Percentiles rank a stretch among this genome's conserved stretches.
phyloP scores from a whole-genome alignment of 495 filamentous ascomycete genomes.

The Apiosordaria backusii region DNA sequence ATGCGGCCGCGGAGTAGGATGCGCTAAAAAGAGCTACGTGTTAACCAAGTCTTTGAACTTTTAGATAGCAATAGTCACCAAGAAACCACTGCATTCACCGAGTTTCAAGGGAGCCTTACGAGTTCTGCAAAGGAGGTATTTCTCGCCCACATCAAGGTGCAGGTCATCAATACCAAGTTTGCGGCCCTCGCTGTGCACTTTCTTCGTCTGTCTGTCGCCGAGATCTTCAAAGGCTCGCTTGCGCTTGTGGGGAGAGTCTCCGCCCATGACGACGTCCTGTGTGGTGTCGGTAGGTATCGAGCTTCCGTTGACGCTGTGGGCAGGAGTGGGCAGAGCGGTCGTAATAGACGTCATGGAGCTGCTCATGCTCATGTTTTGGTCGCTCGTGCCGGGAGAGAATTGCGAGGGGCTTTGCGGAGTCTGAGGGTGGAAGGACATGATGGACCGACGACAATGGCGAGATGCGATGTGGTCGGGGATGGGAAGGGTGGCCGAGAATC shows the following conservation, averaged over 20 bases:
- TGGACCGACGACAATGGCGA: conserved; percentile 28
- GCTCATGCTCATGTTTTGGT: conserved; percentile 43
- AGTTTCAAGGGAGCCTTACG: conserved; percentile 49
- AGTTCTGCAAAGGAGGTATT: conserved; percentile 59
- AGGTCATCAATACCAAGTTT: conserved; percentile 53
- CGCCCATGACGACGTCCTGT: conserved; percentile 40
- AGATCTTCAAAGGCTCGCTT: conserved; percentile 48
- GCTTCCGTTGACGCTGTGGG: conserved; percentile 57
- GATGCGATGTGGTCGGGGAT: conserved; percentile 6
- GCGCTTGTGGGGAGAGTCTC: conserved; percentile 50
- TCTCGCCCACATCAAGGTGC: conserved; percentile 53
- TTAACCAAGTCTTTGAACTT: conserved; percentile 46
- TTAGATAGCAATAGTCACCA: conserved; percentile 9
- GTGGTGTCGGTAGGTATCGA: conserved; percentile 40
- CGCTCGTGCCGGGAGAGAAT: conserved; percentile 45
- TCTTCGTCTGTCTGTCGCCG: conserved; percentile 52
- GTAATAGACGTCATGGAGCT: conserved; percentile 44
- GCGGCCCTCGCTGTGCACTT: conserved; percentile 52
- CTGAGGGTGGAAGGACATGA: conserved; percentile 56
- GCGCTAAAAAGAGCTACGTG: conserved; percentile 45
- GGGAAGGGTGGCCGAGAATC: conserved; percentile 15
- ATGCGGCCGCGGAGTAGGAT: conserved; percentile 37
- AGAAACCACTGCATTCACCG: conserved; percentile 11
- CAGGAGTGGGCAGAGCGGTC: conserved; percentile 48
- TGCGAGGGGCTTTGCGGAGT: conserved; percentile 59